phyloP scores from a whole-genome alignment of 1,139 yeast species.

The Taiozyma onychis region DNA sequence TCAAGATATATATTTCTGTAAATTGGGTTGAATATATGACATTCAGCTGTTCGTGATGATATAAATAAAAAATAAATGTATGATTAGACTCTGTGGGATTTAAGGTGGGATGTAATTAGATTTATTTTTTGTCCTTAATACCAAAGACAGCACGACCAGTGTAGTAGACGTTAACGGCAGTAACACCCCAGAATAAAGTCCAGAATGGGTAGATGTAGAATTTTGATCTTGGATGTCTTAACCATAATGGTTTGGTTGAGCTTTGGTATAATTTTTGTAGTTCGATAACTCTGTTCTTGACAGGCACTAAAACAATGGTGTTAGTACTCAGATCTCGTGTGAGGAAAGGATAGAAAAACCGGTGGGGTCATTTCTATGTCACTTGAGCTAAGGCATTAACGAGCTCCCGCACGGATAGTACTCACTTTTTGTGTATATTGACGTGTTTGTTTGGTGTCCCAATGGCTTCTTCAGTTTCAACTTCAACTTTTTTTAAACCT shows the following conservation, averaged over 20 bases:
- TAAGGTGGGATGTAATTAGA: not conserved
- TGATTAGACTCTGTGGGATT: not conserved
- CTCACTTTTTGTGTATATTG: not conserved
- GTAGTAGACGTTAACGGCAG: constrained; percentile 67
- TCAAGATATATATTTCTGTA: not conserved
- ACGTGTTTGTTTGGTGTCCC: not conserved
- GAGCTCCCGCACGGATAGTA: not conserved
- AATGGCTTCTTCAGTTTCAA: not conserved
- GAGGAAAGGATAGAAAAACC: not conserved
- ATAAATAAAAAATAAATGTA: not conserved
- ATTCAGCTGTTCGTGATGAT: not conserved
- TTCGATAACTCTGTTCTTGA: constrained; percentile 63
- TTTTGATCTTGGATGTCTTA: constrained; percentile 77
- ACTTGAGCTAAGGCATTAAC: not conserved
- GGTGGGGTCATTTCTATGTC: not conserved
- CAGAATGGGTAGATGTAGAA: constrained; percentile 82
- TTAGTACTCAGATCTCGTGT: constrained; percentile 6
- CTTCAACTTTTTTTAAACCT: not conserved
- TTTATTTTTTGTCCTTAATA: constrained; percentile 42
- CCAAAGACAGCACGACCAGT: constrained; percentile 75
- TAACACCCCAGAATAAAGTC: constrained; percentile 73
- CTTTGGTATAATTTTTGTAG: constrained; percentile 72
- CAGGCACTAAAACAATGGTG: constrained; percentile 9
- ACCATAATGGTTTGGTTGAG: constrained; percentile 69
- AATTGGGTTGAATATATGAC: not conserved